Base-by-base conservation (phyloP, 495 filamentous ascomycete species). In the Neurospora africana region DNA sequence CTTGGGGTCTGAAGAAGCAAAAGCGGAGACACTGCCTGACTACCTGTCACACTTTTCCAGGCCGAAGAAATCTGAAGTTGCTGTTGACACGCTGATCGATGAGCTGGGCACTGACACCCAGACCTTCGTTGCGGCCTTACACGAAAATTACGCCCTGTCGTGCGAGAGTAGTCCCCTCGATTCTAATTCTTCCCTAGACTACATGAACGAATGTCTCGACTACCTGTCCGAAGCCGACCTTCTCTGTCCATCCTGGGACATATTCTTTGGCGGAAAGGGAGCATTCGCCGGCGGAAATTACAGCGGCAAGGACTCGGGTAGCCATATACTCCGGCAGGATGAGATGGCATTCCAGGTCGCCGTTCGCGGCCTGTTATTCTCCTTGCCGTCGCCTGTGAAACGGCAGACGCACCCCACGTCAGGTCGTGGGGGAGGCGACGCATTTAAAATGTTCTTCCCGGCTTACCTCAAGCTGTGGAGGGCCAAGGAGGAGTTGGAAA, bases 131-230 rank as follows among this genome's bases (percentile, higher is more conserved):
- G 89, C 91, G n/a, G 92, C 93, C 2, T 83, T 99, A 11, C 95
- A 99, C 78, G 95, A 99, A 76, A 99, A 99, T 78, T 98, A 95
- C 75, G 85, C 91, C 1, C 83, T 91, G 8, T 98, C 95, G 1
- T 97, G 95, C 77, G 87, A 91, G 71, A 81, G 79, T n/a, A 79
- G 82, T 5, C 81, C 82, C 11, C 76, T 81, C 6, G 84, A 86
- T 71, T 76, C 79, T 2, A 79, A 83, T 41, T 82, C 84, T 0
- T 85, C 86, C 17, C 81, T 98, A 35, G 90, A 95, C 75, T 87
- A 89, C 73, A 80, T 91, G 53, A 87, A 86, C 39, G 87, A 83
- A 33, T 98, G 95, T 75, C 89, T 96, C 68, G 90, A 92, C n/a
- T 85, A 87, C 27, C 83, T 99, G 2, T 97, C 94, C 2, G 93